Evolutionary conservation across 352 stramenopile species (phyloP).

Genomic region (Elongisporangium undulatum): DNA sequence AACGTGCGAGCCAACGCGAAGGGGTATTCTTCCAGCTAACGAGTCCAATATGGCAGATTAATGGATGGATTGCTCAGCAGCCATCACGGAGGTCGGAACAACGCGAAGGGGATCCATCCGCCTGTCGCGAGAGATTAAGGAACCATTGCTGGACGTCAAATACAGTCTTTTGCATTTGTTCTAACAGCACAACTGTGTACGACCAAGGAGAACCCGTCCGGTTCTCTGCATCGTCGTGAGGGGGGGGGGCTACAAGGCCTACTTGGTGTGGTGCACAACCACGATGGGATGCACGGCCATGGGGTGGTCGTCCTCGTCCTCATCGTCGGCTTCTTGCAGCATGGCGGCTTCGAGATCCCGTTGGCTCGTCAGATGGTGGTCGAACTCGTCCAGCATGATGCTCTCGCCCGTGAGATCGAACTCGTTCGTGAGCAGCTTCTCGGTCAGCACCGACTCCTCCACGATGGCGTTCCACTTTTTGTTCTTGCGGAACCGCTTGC

Average conservation of each 20-base stretch:
- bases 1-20: background rate
- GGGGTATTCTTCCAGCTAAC: background rate
- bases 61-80: too few relatives aligned
- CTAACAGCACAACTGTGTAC: background rate
- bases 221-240: background rate
- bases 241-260: background rate
- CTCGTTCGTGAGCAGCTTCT: constrained; percentile 25
- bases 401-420: constrained; percentile 19
- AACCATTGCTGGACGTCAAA: background rate
- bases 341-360: constrained; percentile 21
- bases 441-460: constrained; percentile 29
- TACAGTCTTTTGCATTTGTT: background rate
- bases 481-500: constrained; percentile 38
- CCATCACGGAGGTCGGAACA: background rate
- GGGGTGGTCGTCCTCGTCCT: constrained; percentile 1
- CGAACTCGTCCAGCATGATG: constrained; percentile 23
- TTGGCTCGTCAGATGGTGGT: constrained; percentile 12
- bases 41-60: too few relatives aligned
- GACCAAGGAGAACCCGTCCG: background rate
- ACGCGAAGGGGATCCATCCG: background rate
- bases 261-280: background rate
- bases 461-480: constrained; percentile 47
- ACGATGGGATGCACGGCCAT: constrained; percentile 1
- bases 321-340: constrained; percentile 6
- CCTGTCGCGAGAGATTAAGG: background rate